A percentile compares a stretch with the other conserved stretches of the same genome.
phyloP scores from a whole-genome alignment of 2,329 filamentous ascomycete genomes.

The Neocucurbitaria cava region DNA sequence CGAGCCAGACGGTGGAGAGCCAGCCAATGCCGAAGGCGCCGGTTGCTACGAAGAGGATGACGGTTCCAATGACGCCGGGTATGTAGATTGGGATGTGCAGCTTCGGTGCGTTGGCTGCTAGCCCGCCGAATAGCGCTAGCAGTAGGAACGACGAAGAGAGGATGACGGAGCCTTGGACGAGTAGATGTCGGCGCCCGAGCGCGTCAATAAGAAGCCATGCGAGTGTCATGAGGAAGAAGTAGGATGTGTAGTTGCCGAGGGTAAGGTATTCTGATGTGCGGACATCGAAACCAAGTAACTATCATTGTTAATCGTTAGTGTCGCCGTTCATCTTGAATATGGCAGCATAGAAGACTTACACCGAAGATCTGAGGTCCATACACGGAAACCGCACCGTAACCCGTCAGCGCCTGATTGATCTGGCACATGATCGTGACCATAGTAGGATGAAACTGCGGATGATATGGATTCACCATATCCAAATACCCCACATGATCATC shows the following conservation, averaged over 20 bases:
- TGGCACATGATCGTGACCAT: constrained; percentile 69
- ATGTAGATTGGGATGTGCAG: constrained; percentile 51
- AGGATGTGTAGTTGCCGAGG: constrained; percentile 66
- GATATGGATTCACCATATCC: constrained; percentile 64
- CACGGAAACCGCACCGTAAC: constrained; percentile 67
- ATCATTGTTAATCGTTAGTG: constrained; percentile 60
- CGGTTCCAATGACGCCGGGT: constrained; percentile 59
- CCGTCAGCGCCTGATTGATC: constrained; percentile 66
- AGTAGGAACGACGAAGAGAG: constrained; percentile 60
- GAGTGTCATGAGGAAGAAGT: constrained; percentile 67
- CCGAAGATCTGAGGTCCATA: constrained; percentile 71
- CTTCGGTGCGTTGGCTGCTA: constrained; percentile 51
- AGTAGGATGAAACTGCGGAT: constrained; percentile 66
- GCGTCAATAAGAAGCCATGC: constrained; percentile 67
- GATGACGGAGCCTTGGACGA: constrained; percentile 60
- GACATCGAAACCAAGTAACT: constrained; percentile 64
- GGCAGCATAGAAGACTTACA: constrained; percentile 18
- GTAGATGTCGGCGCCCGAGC: constrained; percentile 60
- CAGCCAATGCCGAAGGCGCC: constrained; percentile 67
- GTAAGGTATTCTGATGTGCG: constrained; percentile 63
- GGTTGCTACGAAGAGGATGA: constrained; percentile 64
- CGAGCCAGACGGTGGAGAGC: constrained; percentile 66
- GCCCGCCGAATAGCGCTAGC: constrained; percentile 59
- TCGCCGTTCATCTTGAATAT: not conserved
- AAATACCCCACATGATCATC: constrained; percentile 58